phyloP scores from a whole-genome alignment of 2,329 filamentous ascomycete species.

The Davidsoniella eucalypti region DNA sequence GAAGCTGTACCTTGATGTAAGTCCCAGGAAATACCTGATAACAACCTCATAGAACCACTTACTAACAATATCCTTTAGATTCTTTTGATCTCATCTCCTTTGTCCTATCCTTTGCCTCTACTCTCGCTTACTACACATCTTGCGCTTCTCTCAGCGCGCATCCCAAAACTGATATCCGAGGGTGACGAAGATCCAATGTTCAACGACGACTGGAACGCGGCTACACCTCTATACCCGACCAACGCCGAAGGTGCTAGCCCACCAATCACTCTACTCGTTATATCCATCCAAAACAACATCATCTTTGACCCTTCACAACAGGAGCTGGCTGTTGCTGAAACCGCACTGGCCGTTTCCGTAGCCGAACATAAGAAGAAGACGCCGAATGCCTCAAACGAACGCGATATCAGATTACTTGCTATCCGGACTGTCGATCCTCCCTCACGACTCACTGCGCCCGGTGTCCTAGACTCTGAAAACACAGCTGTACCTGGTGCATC shows the following conservation, averaged over 20 bases:
- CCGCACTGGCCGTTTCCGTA: conserved; percentile 71
- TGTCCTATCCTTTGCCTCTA: conserved; percentile 84
- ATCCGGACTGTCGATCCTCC: conserved; percentile 61
- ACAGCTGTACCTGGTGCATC: conserved; percentile 29
- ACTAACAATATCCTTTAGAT: conserved; percentile 37
- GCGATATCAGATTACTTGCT: conserved; percentile 44
- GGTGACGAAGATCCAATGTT: conserved; percentile 93
- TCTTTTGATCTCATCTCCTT: conserved; percentile 76
- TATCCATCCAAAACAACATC: conserved; percentile 71
- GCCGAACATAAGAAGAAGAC: conserved; percentile 27
- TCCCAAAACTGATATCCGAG: conserved; percentile 75
- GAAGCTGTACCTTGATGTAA: conserved; percentile 86
- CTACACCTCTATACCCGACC: conserved; percentile 55
- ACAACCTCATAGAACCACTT: neutral
- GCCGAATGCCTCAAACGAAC: conserved; percentile 22
- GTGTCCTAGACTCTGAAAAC: conserved; percentile 48
- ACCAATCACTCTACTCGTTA: conserved; percentile 78
- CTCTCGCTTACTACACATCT: conserved; percentile 88
- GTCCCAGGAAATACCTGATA: conserved; percentile 21
- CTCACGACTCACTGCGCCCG: conserved; percentile 54
- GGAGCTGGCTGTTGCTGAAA: conserved; percentile 84
- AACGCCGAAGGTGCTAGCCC: conserved; percentile 35
- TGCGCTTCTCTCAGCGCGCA: conserved; percentile 70
- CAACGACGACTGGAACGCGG: conserved; percentile 90
- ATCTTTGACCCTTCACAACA: conserved; percentile 87